These are phyloP conservation scores for Spergularia bocconei DNA, from an alignment of 148 eudicot genomes.

Conservation along the genomic window DNA sequence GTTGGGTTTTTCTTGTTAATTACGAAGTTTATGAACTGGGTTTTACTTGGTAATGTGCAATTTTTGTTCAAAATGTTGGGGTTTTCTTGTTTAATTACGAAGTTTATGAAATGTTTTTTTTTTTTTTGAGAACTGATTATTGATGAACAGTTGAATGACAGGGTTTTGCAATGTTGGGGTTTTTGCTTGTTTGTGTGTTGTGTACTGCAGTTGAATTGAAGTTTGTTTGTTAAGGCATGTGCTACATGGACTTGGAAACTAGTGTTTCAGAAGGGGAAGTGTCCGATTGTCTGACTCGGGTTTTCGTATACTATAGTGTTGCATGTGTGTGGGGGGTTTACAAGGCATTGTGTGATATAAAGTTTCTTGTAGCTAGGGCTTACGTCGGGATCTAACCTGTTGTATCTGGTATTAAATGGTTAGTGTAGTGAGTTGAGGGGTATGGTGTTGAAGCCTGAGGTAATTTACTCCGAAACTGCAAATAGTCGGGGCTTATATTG, in stretches of 20 bases:
- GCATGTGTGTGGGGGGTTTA: not conserved
- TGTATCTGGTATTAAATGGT: not conserved
- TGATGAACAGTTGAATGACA: constrained; percentile 14
- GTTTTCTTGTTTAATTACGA: not conserved
- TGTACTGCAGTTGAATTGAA: not conserved
- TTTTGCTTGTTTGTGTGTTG: not conserved
- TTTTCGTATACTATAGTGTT: not conserved
- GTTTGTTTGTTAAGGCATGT: not conserved
- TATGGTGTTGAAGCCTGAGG: not conserved
- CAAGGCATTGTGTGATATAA: not conserved
- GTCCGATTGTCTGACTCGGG: too few species aligned
- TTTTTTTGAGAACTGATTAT: not conserved
- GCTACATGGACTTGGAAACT: not conserved
- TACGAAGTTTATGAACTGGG: not conserved
- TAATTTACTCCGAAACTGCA: not conserved
- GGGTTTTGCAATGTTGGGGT: not conserved
- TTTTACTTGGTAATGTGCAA: not conserved
- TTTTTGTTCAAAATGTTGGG: not conserved
- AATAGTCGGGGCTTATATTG: not conserved
- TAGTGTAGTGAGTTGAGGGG: not conserved
- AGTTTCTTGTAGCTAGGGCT: not conserved
- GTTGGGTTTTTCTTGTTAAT: not conserved
- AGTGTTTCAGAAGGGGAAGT: not conserved
- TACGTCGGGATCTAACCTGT: not conserved
- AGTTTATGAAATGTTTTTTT: not conserved